Conservation (phyloP, 345 rosid species). For the Acer campestre region DNA sequence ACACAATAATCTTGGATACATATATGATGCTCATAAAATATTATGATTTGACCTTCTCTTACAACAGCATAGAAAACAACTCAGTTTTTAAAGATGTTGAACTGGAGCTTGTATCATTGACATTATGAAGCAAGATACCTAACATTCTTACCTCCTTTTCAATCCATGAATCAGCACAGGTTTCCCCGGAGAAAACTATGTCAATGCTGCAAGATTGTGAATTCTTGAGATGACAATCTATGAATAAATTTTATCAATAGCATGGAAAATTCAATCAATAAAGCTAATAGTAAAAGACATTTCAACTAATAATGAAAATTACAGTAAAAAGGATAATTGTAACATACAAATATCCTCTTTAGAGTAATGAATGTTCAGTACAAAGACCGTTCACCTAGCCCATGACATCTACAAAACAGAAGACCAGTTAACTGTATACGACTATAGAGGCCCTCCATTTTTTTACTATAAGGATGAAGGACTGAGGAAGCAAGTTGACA, state of each 20-base stretch:
- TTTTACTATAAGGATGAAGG: background rate
- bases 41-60: background rate
- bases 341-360: background rate
- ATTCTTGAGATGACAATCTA: constrained; percentile 16
- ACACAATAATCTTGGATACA: background rate
- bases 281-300: background rate
- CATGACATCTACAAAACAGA: background rate
- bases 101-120: background rate
- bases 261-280: constrained; percentile 5
- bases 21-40: background rate
- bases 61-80: background rate
- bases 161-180: constrained; percentile 94
- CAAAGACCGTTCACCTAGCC: background rate
- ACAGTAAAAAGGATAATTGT: background rate
- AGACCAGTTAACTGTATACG: background rate
- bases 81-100: background rate
- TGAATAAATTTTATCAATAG: background rate
- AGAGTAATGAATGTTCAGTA: background rate
- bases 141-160: constrained; percentile 69
- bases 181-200: constrained; percentile 72
- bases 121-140: background rate
- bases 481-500: background rate
- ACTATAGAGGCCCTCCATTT: background rate
- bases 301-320: background rate
- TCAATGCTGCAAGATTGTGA: constrained; percentile 65